Conservation (phyloP, 2,329 filamentous ascomycete species). For the Alternaria sp. region DNA sequence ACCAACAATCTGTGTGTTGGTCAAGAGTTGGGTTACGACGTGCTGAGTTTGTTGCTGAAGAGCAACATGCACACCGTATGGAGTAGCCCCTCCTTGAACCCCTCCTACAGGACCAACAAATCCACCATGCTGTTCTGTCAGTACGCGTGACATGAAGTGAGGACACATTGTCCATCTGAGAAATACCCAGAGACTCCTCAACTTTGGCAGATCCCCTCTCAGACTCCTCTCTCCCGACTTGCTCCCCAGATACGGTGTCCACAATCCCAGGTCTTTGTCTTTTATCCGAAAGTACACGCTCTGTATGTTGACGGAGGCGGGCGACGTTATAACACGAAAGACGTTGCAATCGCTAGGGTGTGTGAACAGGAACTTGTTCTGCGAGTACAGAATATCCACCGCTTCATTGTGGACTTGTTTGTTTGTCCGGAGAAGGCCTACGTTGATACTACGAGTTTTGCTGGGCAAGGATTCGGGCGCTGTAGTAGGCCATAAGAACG, state of each 20-base stretch:
- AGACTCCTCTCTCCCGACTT: slow-evolving; percentile 40
- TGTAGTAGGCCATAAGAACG: slow-evolving; percentile 46
- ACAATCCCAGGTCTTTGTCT: slow-evolving; percentile 49
- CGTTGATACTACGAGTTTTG: slow-evolving; percentile 29
- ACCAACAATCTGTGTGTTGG: slow-evolving; percentile 14
- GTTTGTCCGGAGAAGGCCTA: slow-evolving; percentile 40
- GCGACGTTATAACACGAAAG: slow-evolving; percentile 47
- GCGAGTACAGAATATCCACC: slow-evolving; percentile 44
- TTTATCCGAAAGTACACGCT: slow-evolving; percentile 48
- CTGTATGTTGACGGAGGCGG: slow-evolving; percentile 36
- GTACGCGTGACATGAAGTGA: slow-evolving; percentile 18
- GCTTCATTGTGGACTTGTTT: slow-evolving; percentile 46
- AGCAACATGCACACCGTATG: not conserved
- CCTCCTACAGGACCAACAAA: slow-evolving; percentile 7
- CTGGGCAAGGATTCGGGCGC: slow-evolving; percentile 14
- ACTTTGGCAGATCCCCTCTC: slow-evolving; percentile 43
- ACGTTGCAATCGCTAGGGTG: slow-evolving; percentile 53
- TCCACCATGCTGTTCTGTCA: slow-evolving; percentile 4
- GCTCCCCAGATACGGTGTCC: slow-evolving; percentile 49
- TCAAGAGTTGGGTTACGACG: slow-evolving; percentile 24
- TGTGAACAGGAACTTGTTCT: slow-evolving; percentile 50
- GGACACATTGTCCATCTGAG: slow-evolving; percentile 35
- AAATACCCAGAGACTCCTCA: slow-evolving; percentile 49
- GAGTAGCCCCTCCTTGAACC: slow-evolving; percentile 9
- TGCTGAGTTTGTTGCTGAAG: slow-evolving; percentile 39